Evolutionary conservation across 1,284 basidiomycete genomes (phyloP), one percentile per base, ranked within the genome.

Genomic region (Ustilago sp.): DNA sequence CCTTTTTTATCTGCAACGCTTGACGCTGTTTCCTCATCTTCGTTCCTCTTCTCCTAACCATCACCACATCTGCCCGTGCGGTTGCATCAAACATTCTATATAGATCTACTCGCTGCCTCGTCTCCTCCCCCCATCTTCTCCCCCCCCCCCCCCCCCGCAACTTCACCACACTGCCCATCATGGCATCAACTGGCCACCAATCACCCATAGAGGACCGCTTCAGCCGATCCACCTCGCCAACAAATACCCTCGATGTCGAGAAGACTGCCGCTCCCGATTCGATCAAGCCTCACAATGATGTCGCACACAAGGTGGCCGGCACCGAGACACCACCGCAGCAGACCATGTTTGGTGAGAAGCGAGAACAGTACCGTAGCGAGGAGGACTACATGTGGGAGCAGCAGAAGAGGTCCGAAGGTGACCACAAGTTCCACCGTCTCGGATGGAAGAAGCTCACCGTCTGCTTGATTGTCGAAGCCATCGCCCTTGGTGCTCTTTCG

Each of bases 391-490:
- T 77, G 75, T 77, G 63, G 48, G 75, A 77, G 39, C 63, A 70
- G 59, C 71, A 77, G 28, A 77, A 77, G 65, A 55, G 51, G 11
- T 74, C 68, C 11, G 68, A 71, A 38, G 76, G 76, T 23, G 72
- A 78, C 38, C 68, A 74, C 74, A 80, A 77, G 60, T 81, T 81
- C 59, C 74, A 79, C 54, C 72, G 71, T 52, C 74, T 82, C 43
- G 76, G 77, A 19, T 82, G 80, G 80, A 68, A 76, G 56, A 76
- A 80, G 62, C 66, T 82, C 45, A 79, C 75, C 19, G 68, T 80
- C 61, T 80, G 80, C 70, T 68, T 83, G 56, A 76, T 83, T 50
- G 80, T 81, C 51, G 81, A 83, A 59, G 81, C 81, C 39, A 80
- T 83, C 19, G 81, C 81, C 13, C 72, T 83, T 5, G 81, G 81